These are phyloP conservation scores for Ceratobasidium sp. DNA, from an alignment of 1,284 basidiomycete species.

Conservation along the genomic window DNA sequence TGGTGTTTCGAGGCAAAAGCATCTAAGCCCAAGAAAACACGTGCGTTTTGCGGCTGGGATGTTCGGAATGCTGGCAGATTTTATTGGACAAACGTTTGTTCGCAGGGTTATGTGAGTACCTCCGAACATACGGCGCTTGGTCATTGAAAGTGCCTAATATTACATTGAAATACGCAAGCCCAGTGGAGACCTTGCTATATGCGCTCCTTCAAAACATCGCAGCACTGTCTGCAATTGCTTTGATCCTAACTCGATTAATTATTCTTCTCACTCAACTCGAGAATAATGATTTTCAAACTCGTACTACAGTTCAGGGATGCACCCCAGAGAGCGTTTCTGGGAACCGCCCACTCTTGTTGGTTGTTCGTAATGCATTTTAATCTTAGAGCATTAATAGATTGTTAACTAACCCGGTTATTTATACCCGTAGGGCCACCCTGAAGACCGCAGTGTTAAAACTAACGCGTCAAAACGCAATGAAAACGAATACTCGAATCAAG, in stretches of 20 bases:
- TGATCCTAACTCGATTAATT: not conserved
- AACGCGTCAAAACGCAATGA: not conserved
- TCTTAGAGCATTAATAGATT: not conserved
- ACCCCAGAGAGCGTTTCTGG: too few species aligned
- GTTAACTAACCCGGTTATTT: not conserved
- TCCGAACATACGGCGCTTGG: too few species aligned
- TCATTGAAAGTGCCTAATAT: too few species aligned
- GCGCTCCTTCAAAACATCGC: constrained; percentile 7
- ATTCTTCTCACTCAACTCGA: not conserved
- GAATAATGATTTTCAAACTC: constrained; percentile 2
- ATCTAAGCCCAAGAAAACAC: not conserved
- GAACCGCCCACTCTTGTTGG: not conserved
- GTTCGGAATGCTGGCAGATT: not conserved
- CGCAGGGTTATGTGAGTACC: constrained; percentile 4
- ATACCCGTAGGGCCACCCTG: not conserved
- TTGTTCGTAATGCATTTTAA: not conserved
- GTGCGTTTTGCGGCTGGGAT: not conserved
- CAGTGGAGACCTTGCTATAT: constrained; percentile 4
- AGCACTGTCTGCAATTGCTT: not conserved
- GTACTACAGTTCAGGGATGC: not conserved
- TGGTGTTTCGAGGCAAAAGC: not conserved
- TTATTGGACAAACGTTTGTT: not conserved
- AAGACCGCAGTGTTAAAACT: not conserved
- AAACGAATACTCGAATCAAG: not conserved
- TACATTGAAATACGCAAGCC: not conserved